Conservation (phyloP, 108 stramenopile species). For the Nitzschia palea region DNA sequence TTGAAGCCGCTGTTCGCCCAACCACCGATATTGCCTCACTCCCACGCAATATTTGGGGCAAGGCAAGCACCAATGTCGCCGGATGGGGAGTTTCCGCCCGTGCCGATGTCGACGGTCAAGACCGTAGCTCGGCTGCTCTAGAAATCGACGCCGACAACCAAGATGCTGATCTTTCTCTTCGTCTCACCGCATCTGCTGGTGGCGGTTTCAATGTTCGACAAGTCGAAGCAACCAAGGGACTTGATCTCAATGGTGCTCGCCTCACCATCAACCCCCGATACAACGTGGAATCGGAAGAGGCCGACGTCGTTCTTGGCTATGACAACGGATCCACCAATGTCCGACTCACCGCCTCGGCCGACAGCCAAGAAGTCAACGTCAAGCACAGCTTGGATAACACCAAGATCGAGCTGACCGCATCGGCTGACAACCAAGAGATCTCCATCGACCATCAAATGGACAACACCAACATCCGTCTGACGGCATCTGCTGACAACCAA, state of each 20-base stretch:
- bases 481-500: slow-evolving; percentile 74
- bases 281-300: slow-evolving; percentile 55
- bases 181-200: slow-evolving; percentile 41
- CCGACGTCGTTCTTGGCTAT: slow-evolving; percentile 78
- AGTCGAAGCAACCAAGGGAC: slow-evolving; percentile 80
- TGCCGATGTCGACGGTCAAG: slow-evolving; percentile 57
- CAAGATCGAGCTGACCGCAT: slow-evolving; percentile 59
- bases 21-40: slow-evolving; percentile 87
- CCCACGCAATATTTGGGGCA: slow-evolving; percentile 82
- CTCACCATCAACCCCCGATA: slow-evolving; percentile 81
- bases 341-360: slow-evolving; percentile 57
- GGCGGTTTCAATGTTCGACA: slow-evolving; percentile 44
- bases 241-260: slow-evolving; percentile 73
- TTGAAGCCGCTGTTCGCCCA: slow-evolving; percentile 69
- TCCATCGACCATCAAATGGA: slow-evolving; percentile 72
- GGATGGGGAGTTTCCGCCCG: slow-evolving; percentile 81
- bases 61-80: slow-evolving; percentile 59
- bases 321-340: slow-evolving; percentile 73
- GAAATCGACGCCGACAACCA: slow-evolving; percentile 74
- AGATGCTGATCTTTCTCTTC: slow-evolving; percentile 63
- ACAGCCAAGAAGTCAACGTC: slow-evolving; percentile 64
- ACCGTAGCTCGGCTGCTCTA: slow-evolving; percentile 48
- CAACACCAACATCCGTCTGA: slow-evolving; percentile 61
- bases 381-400: slow-evolving; percentile 65
- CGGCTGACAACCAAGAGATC: slow-evolving; percentile 55